phyloP scores from a whole-genome alignment of 2,329 filamentous ascomycete species.

The Lachnellula suecica region DNA sequence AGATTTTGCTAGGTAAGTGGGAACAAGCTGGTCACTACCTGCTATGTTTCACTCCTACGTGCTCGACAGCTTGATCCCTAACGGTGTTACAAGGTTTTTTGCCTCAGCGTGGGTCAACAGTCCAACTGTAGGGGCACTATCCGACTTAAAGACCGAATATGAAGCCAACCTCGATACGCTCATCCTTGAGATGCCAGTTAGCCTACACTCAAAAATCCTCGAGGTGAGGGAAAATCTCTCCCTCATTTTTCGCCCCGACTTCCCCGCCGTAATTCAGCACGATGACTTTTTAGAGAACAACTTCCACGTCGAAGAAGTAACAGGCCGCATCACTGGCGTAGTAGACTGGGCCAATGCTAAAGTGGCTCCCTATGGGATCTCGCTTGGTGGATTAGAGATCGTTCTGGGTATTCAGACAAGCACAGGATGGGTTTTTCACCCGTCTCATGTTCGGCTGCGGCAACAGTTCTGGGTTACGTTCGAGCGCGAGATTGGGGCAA shows the following conservation, averaged over 20 bases:
- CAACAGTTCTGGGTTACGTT: slow-evolving; percentile 10
- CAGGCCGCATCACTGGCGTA: slow-evolving; percentile 3
- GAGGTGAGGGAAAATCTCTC: neutral
- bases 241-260: neutral
- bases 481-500: slow-evolving; percentile 4
- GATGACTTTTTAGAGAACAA: slow-evolving; percentile 1
- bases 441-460: slow-evolving; percentile 7
- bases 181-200: neutral
- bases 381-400: slow-evolving; percentile 10
- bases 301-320: neutral
- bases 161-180: neutral
- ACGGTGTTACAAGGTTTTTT: slow-evolving; percentile 7
- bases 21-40: neutral
- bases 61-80: neutral
- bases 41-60: neutral
- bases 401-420: slow-evolving; percentile 11
- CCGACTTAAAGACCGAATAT: slow-evolving; percentile 9
- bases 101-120: slow-evolving; percentile 12
- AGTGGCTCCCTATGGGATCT: slow-evolving; percentile 10
- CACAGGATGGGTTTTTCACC: slow-evolving; percentile 12
- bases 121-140: slow-evolving; percentile 1
- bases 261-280: neutral
- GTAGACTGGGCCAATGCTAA: slow-evolving; percentile 12
- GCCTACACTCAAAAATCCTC: neutral
- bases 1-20: slow-evolving; percentile 10